Evolutionary conservation across 2,329 filamentous ascomycete species (phyloP), one percentile per base, ranked within the genome.

Genomic region (Pseudocercospora pini-densiflorae): DNA sequence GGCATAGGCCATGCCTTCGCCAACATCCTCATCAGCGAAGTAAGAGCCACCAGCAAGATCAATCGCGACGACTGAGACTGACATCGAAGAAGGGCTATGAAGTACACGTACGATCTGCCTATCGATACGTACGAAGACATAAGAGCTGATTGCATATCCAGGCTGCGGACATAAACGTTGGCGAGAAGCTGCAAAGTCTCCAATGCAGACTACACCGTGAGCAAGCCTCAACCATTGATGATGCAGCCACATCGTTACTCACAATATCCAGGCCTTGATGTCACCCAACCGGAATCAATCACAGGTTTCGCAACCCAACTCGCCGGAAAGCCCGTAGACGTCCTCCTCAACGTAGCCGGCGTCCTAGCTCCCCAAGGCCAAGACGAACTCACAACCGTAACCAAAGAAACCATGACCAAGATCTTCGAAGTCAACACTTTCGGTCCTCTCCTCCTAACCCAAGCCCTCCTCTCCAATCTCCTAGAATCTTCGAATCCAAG

Each of bases 361-460:
- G 70, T 81, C 24, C 78, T 80, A 71, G 14, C 71, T 73, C 0
- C 59, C 68, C 7, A 72, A 75, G 33, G 60, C 59, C 24, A 76
- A 31, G 80, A 83, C 69, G 72, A 69, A 14, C 66, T 81, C n/a
- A 63, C 72, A 23, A 77, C 73, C 16, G 70, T 80, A 45, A 73
- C 70, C 55, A 68, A 72, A 16, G 63, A 71, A 5, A 70, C 71
- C 12, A 71, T 83, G 10, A 70, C 77, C 33, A 72, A 68, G 12
- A 78, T 77, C 21, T 83, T 84, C 68, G 75, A 78, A 14, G 77
- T 81, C 67, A 84, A 84, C 70, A 78, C 81, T 0, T 81, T 81
- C 61, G 81, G 81, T 0, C 81, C 81, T 0, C 72, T 84, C 9
- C 74, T 83, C 3, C 73, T 84, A 0, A 82, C 79, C 0, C 80